Base-by-base conservation (phyloP, 2,329 filamentous ascomycete genomes). In the Domatiomyces catenatus region DNA sequence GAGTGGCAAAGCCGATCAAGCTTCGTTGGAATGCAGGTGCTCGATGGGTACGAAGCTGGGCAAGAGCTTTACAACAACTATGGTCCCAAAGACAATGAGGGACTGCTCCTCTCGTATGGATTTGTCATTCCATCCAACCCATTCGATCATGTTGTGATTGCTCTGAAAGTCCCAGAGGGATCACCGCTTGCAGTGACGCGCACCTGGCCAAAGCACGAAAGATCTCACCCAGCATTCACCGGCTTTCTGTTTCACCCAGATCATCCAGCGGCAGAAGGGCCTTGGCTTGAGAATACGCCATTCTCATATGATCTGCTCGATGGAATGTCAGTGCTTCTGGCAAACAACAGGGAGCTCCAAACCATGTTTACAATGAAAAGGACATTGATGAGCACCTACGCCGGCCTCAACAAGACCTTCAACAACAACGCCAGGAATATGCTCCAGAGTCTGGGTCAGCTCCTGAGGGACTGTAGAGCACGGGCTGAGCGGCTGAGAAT, bases 11-110 rank as follows among this genome's bases (percentile, higher is more conserved):
- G 68, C 52, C 66, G 64, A 1, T 59, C 61, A 6, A 56, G 63
- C 49, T 63, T 64, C 53, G 64, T 72, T 24, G 62, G 61, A 5
- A 61, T 72, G 43, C 61, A 68, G 42, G 68, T 73, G 1, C 63
- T 73, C 19, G 65, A 71, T 8, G 60, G 66, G 6, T 74, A 80
- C 57, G 47, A 56, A 3, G 66, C 76, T 0, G 78, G 80, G 0
- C 64, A 76, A 26, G 71, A 75, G 55, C 66, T 75, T 20, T 81
- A 73, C 59, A 85, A 86, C 67, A 86, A 85, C 63, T 88, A 88
- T 60, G 83, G 83, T 26, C 66, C 71, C n/a, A 84, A 86, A 64
- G 84, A 82, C 5, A 88, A 87, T 59, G 82, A 81, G 52, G 81
- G 86, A 66, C 67, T 71, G 67, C 65, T 72, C 60, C 64, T 71